Base-by-base conservation (phyloP, 169 alveolate genomes). In the Babesia sp. region DNA sequence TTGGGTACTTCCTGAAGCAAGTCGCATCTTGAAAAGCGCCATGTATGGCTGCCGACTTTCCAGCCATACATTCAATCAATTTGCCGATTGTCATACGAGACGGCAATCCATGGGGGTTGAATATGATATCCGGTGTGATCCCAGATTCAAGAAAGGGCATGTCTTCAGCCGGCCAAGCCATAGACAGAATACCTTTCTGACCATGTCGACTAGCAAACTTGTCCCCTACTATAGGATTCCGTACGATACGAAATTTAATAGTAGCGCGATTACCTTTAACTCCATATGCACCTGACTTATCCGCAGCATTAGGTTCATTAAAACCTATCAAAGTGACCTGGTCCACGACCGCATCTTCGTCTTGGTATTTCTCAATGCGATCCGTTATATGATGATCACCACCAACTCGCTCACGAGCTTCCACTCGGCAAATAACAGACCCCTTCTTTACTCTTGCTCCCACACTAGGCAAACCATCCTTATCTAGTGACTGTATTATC, bases 31-130 rank as follows among this genome's bases (percentile, higher is more conserved):
- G 96, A 75, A 92, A 91, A 48, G 96, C 94, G 20, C 99, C 99
- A 46, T 94, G 90, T 14, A 97, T 74, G 34, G 99, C 97, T 7
- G 99, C 99, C 18, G 97, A 93, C 83, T 98, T 98, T 29, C 99
- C 99, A 20, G 99, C 99, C 94, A 98, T 93, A 72, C 98, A 91
- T 84, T 98, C 99, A 12, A 98, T 96, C 69, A 98, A 91, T 46
- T 79, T 79, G 26, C 85, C 98, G 36, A 98, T 96, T 9, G 99
- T 98, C 99, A 98, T 98, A 66, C 99, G 94, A 31, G 99, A 95
- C n/a, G 99, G 99, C 79, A 98, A 96, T 46, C 99, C 99, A 86
- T 98, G 99, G 3, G 99, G 99, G 82, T 98, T 98, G 82, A 98
- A 97, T 31, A 98, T 96, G 42, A 98, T 92, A 91, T 98, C 99